Evolutionary conservation across 2,329 filamentous ascomycete genomes (phyloP).

Genomic region (Zalaria obscura): DNA sequence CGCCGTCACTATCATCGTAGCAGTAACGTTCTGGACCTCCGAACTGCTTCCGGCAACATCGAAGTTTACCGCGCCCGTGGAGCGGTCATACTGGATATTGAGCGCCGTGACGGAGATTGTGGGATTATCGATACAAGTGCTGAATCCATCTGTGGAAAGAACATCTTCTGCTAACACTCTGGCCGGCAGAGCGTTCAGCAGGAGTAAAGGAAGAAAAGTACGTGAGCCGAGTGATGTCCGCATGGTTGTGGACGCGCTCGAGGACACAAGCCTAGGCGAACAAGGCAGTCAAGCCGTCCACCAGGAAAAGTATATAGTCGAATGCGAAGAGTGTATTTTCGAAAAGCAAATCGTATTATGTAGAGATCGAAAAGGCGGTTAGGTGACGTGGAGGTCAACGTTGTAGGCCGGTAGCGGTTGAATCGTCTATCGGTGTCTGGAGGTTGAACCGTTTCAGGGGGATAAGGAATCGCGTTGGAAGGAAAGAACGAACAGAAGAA

Average conservation of each 20-base stretch:
- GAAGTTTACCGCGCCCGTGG: slow-evolving; percentile 60
- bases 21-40: slow-evolving; percentile 66
- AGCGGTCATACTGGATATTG: slow-evolving; percentile 66
- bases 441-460: too few species aligned
- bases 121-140: slow-evolving; percentile 48
- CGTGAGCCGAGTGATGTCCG: slow-evolving; percentile 11
- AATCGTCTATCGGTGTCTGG: too few species aligned
- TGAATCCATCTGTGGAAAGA: slow-evolving; percentile 69
- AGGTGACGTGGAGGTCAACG: too few species aligned
- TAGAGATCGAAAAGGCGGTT: too few species aligned
- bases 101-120: slow-evolving; percentile 58
- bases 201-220: slow-evolving; percentile 12
- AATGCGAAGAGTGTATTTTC: too few species aligned
- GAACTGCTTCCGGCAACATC: slow-evolving; percentile 67
- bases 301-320: too few species aligned
- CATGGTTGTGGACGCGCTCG: slow-evolving; percentile 10
- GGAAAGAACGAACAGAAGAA: too few species aligned
- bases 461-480: too few species aligned
- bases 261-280: background rate
- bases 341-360: too few species aligned
- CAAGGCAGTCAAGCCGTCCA: too few species aligned
- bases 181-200: slow-evolving; percentile 22
- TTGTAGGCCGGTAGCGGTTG: too few species aligned
- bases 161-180: slow-evolving; percentile 52
- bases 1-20: slow-evolving; percentile 60